Evolutionary conservation across 2,329 filamentous ascomycete genomes (phyloP), one percentile per base, ranked within the genome.

Genomic region (Zalaria sp.): DNA sequence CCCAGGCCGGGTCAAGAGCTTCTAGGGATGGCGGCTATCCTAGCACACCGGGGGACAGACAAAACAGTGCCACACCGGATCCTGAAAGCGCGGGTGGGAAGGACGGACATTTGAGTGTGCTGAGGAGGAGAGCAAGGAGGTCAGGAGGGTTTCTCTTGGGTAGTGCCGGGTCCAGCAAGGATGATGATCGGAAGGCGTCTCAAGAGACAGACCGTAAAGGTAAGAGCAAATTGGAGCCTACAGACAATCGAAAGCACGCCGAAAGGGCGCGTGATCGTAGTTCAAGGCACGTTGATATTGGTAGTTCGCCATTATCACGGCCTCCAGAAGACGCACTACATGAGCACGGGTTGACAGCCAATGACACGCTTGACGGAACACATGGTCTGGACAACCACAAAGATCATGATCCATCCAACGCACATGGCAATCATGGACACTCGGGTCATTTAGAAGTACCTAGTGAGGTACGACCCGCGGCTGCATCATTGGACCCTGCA

Each of bases 401-500:
- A 18, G 18, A 18, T 18, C 18, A 18, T 18, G 18, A 18, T 18
- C 18, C 18, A 18, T 18, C 18, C 18, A 18, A 18, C 18, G 18
- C 18, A 18, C 18, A 18, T 18, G 18, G 18, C 18, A 18, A 18
- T 18, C 18, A 18, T 18, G 18, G 18, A 18, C 18, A 18, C 18
- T 18, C 18, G 18, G 18, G 18, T 18, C 18, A 18, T 18, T 18
- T 18, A 18, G 18, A 18, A 18, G 18, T 18, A 18, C 18, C 18
- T 18, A 18, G 18, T 18, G 18, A 18, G 18, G 18, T 18, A 18
- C 18, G 18, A 18, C 2, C 18, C 18, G 18, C 18, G 18, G 18
- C 48, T 8, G 41, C 83, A 18, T 77, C 86, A 52, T 71, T 82
- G 45, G 88, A 95, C 54, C 82, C 88, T 5, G 77, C 81, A 3